Percentiles rank a stretch among this genome's conserved stretches.
Evolutionary conservation across 202 grass and related monocot genomes (phyloP).

Genomic region (Eragrostis tef): DNA sequence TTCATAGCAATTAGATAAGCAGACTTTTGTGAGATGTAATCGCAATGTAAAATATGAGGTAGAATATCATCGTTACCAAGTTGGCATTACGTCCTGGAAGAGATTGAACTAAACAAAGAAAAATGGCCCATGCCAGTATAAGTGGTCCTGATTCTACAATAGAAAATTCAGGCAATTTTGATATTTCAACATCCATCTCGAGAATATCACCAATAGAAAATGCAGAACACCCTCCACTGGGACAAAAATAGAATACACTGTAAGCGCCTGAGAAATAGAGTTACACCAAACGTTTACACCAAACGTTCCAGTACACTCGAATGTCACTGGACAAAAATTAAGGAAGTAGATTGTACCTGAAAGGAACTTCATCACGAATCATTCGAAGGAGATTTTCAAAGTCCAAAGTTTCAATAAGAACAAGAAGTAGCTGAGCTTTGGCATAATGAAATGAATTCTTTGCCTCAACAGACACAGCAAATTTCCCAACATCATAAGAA

Average conservation of each 20-base stretch:
- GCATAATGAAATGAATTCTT: conserved; percentile 74
- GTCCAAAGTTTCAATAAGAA: conserved; percentile 89
- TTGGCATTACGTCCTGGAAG: conserved; percentile 65
- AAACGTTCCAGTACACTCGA: background rate
- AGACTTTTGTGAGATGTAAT: background rate
- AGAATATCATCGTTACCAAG: conserved; percentile 52
- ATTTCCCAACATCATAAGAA: conserved; percentile 71
- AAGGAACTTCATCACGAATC: conserved; percentile 76
- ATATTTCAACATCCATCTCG: conserved; percentile 85
- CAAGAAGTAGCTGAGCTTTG: conserved; percentile 82
- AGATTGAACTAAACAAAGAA: conserved; percentile 74
- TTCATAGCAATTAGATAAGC: conserved; percentile 16
- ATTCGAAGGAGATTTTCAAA: conserved; percentile 82
- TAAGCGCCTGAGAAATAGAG: conserved; percentile 27
- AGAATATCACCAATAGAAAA: conserved; percentile 84
- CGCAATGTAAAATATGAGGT: conserved; percentile 5
- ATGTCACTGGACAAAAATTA: conserved; percentile 28
- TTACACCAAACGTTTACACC: background rate
- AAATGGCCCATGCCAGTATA: conserved; percentile 83
- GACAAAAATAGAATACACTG: conserved; percentile 50
- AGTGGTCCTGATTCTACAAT: conserved; percentile 78
- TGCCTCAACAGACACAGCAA: conserved; percentile 73
- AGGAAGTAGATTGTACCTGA: conserved; percentile 60
- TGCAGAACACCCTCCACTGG: conserved; percentile 66
- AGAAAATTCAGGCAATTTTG: conserved; percentile 66